phyloP scores from a whole-genome alignment of 345 rosid species.

The Lenwebbia sp. region DNA sequence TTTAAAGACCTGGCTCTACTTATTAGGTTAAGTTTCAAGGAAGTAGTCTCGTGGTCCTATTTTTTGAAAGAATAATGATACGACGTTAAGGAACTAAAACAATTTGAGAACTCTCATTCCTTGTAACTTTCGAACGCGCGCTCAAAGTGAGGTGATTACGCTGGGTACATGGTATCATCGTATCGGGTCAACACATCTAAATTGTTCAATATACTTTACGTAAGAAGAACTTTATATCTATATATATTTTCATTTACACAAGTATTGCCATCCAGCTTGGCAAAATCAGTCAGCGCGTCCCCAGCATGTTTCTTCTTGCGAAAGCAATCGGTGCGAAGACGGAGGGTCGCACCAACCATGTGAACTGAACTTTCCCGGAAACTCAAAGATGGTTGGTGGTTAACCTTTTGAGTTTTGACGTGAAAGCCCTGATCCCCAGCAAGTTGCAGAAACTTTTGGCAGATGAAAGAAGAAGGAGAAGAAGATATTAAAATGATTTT shows the following conservation, averaged over 20 bases:
- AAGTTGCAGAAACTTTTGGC: not conserved
- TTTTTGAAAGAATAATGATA: not conserved
- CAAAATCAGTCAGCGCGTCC: not conserved
- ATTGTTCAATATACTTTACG: not conserved
- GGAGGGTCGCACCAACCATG: not conserved
- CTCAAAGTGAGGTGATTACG: not conserved
- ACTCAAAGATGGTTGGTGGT: not conserved
- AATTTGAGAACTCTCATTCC: not conserved
- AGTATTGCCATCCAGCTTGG: not conserved
- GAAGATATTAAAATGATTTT: not conserved
- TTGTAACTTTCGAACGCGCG: not conserved
- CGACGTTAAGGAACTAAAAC: not conserved
- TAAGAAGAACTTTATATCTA: not conserved
- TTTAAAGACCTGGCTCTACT: too few relatives aligned
- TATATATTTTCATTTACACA: not conserved
- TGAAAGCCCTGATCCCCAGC: too few relatives aligned
- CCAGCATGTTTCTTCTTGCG: not conserved
- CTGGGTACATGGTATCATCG: too few relatives aligned
- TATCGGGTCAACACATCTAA: too few relatives aligned
- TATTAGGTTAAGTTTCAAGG: not conserved
- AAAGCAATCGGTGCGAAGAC: not conserved
- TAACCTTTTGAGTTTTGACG: not conserved
- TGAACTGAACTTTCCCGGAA: not conserved
- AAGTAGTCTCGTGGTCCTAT: not conserved
- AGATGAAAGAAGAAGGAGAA: not conserved